Base-by-base conservation (phyloP, 306 rosid species). In the Rosa persica region DNA sequence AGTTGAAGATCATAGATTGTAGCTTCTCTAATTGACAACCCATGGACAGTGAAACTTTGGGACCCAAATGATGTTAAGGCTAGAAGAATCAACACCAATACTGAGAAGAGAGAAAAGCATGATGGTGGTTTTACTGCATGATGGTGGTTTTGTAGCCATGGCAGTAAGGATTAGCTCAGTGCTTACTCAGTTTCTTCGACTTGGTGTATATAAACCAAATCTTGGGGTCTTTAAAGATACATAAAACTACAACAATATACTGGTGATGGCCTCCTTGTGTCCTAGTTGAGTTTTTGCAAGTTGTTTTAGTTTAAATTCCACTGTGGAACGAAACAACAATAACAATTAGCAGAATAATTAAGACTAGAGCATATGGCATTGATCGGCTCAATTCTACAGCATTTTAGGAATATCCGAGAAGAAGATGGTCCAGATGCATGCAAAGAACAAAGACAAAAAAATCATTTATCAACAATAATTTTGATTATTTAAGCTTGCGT, bases 1-100 rank as follows among this genome's bases (percentile, higher is more conserved):
- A 57, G 80, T 16, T 82, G 89, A 70, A 90, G 76, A 43, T 86
- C 85, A n/a, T 72, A n/a, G 16, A 90, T 58, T 8, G 83, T 74
- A 73, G 89, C 90, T 85, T 90, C 90, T 58, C 46, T 80, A 54
- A 88, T 65, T 15, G 80, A 48, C 9, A 65, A 27, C 8, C 51
- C 61, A 16, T 67, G 72, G 49, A 48, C 77, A 8, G 12, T 34
- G 3, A 22, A 42, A 10, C 68, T 27, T 36, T 15, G 54, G 20
- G 58, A 36, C 1, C 58, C 42, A n/a, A 54, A 23, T 46, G 74
- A 66, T 54, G 51, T 13, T 5, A 42, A 27, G 54, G 64, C n/a
- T 16, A 81, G 58, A 72, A 79, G 74, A 85, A 85, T 12, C 10
- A 80, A 34, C n/a, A 83, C 75, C 73, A 87, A 25, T 1, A n/a